A percentile compares a stretch with the other conserved stretches of the same genome.
phyloP scores from a whole-genome alignment of 2,329 filamentous ascomycete genomes.

The Setomelanomma holmii region DNA sequence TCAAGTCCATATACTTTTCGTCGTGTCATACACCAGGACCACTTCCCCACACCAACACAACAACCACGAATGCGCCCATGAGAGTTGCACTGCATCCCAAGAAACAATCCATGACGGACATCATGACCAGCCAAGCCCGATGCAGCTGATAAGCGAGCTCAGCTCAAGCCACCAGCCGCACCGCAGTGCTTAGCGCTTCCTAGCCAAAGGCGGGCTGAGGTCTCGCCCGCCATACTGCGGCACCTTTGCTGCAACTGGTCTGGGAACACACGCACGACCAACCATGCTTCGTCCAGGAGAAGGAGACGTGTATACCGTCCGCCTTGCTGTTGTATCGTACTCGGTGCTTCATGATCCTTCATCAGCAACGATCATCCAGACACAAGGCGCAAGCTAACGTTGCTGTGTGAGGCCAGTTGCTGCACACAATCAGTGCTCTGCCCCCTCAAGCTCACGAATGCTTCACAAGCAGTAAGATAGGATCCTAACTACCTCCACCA shows the following conservation, averaged over 20 bases:
- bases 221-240: constrained; percentile 4
- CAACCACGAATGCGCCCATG: not conserved
- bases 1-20: too few relatives aligned
- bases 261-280: not conserved
- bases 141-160: constrained; percentile 3
- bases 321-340: not conserved
- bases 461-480: not conserved
- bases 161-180: constrained; percentile 4
- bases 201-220: constrained; percentile 6
- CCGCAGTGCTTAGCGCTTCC: not conserved
- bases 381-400: not conserved
- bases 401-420: not conserved
- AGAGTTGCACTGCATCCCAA: not conserved
- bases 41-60: not conserved
- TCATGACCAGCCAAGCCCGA: not conserved
- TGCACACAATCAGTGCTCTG: not conserved
- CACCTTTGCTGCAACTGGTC: not conserved
- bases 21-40: not conserved
- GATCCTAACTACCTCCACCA: constrained; percentile 12
- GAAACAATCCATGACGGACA: not conserved
- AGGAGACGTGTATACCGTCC: not conserved
- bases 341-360: not conserved
- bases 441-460: not conserved
- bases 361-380: not conserved
- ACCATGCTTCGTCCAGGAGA: not conserved